These are phyloP conservation scores for Cladophialophora carrionii DNA, from an alignment of 2,329 filamentous ascomycete genomes.

Conservation along the genomic window DNA sequence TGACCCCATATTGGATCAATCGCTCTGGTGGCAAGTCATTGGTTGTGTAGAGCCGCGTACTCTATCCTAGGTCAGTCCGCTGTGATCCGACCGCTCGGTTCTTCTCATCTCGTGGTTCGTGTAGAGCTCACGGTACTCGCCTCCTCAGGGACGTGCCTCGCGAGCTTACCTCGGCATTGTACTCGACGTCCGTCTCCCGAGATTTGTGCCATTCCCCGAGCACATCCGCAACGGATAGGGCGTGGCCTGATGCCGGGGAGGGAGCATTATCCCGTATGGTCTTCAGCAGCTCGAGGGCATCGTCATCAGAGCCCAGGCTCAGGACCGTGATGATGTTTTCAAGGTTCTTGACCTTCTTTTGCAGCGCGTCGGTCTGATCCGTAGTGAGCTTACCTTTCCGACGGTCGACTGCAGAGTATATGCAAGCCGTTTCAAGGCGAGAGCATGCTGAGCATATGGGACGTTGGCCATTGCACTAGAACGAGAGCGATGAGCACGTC, in stretches of 20 bases:
- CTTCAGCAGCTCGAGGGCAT: constrained; percentile 17
- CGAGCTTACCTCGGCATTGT: constrained; percentile 13
- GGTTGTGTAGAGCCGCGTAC: constrained; percentile 14
- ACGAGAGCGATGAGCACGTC: neutral
- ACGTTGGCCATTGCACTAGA: constrained; percentile 21
- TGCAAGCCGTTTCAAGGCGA: constrained; percentile 12
- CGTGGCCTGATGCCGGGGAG: neutral
- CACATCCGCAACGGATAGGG: constrained; percentile 1
- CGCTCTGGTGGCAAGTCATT: constrained; percentile 17
- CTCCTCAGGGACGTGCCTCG: neutral
- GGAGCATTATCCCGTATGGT: constrained; percentile 15
- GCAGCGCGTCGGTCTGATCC: constrained; percentile 19
- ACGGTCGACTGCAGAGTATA: constrained; percentile 20
- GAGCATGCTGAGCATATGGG: constrained; percentile 21
- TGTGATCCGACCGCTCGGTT: neutral
- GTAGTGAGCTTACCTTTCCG: constrained; percentile 23
- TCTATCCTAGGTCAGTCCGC: constrained; percentile 7
- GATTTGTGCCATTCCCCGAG: constrained; percentile 13
- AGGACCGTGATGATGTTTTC: constrained; percentile 16
- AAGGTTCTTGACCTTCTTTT: constrained; percentile 16
- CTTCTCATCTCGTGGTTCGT: neutral
- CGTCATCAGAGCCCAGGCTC: constrained; percentile 18
- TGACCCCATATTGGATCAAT: constrained; percentile 16
- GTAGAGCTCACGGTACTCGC: neutral
- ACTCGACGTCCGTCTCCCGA: constrained; percentile 14